Evolutionary conservation across 257 asterid species (phyloP), one percentile per base, ranked within the genome.

Genomic region (Oldenlandia corymbosa): DNA sequence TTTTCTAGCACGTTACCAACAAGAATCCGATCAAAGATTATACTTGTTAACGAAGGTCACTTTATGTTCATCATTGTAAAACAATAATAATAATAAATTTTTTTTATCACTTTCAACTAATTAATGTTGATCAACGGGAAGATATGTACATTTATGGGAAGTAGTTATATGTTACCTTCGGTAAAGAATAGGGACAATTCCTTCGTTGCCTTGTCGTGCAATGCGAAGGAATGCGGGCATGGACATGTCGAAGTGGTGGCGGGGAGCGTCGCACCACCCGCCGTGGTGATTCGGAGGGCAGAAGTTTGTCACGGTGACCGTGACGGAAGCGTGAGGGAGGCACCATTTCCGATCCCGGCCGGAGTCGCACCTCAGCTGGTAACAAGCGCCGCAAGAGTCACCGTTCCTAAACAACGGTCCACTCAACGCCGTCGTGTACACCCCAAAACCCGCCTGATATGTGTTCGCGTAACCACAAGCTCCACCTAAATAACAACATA

Each of bases 251-350:
- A 88, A 88, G 69, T 88, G 95, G 53, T 78, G 82, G 18, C 80
- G 86, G 0, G 94, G 93, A 10, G 86, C 84, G 61, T 88, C 84
- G 62, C 95, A 87, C 93, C 93, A 87, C 21, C 95, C 93, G 1
- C 91, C 90, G 1, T 68, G 81, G 73, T 83, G 65, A 75, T 87
- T 85, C 0, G 95, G 71, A 26, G 90, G 93, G 79, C 95, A 87
- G 51, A 87, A 79, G 68, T 87, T 87, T 69, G 93, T 81, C 75
- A 88, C 83, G 16, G 90, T 87, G 4, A 87, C 79, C 0, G 83
- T 83, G 72, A 87, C 69, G 0, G 84, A 65, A 26, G 75, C 83
- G 12, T 59, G 58, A 30, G 79, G 81, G 60, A 76, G 78, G 59
- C 93, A 87, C 93, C 95, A 87, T 62, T n/a, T 71, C 0, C 67